Conservation (phyloP, 169 alveolate species). For the Plasmodium blacklocki region DNA sequence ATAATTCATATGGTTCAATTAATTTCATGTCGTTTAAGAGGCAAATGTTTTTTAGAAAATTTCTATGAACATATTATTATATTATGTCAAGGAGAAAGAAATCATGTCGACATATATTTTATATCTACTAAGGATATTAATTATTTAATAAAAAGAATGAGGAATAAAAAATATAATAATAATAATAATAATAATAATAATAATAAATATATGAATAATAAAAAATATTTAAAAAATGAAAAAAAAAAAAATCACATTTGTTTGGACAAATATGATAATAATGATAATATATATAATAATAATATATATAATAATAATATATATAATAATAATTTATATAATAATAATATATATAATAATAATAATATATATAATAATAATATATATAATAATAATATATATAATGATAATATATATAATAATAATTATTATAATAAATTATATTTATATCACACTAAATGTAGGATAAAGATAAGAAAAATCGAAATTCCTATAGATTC, state of each 20-base stretch:
- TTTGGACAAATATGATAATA: too few species aligned
- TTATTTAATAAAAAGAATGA: neutral
- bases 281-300: neutral
- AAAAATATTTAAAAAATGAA: too few species aligned
- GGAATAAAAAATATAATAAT: neutral
- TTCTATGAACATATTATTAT: conserved; percentile 14
- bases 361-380: neutral
- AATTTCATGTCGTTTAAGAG: neutral
- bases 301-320: neutral
- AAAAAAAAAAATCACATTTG: too few species aligned
- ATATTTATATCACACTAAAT: neutral
- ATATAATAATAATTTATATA: too few species aligned
- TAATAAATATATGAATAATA: too few species aligned
- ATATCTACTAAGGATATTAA: neutral
- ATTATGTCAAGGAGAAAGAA: neutral
- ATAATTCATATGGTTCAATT: neutral
- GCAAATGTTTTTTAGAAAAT: conserved; percentile 31
- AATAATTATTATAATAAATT: too few species aligned
- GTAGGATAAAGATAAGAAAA: neutral
- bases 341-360: neutral
- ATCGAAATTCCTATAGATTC: conserved; percentile 2
- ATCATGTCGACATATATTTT: neutral
- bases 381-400: neutral
- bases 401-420: too few species aligned
- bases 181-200: neutral